Evolutionary conservation across 306 rosid species (phyloP), one percentile per base, ranked within the genome.

Genomic region (Cercis canadensis): DNA sequence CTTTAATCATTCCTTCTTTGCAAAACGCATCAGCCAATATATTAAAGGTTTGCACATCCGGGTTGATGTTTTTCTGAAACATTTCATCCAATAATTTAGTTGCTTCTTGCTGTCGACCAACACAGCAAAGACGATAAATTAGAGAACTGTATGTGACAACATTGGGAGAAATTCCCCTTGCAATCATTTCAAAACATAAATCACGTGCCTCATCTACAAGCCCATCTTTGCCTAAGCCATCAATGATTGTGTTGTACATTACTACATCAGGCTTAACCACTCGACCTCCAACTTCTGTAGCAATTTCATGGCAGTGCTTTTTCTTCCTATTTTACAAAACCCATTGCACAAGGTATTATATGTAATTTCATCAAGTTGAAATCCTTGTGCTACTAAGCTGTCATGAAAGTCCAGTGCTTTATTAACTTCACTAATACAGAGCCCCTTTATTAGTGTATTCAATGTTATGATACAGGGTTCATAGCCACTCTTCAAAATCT

Each of bases 61-160:
- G 50, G 4, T 47, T 9, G 4, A 58, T 55, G 53, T 40, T 59
- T 18, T 46, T 15, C 10, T 18, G 14, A 41, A 33, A 19, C 80
- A 75, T 75, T 32, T 68, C 62, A 8, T 58, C 60, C 15, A 75
- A 46, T 34, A 66, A 46, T 11, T 45, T 36, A 11, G 29, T 32
- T 34, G 55, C 53, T 47, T 47, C 53, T 1, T 11, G 5, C 53
- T 16, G 32, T 21, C 11, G n/a, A 10, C 74, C 68, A 6, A 37
- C 15, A 33, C 8, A 17, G 45, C 75, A 75, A 0, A 24, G 7
- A 2, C 62, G 74, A 21, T 57, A 37, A 37, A 50, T 67, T 7
- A 67, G 12, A 18, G 73, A 46, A 7, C 13, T 67, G 49, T 67
- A 67, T 3, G 34, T 57, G n/a, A 57, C 39, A 18, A 57, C 62